A percentile compares a stretch with the other conserved stretches of the same genome.
These are phyloP conservation scores for Porphyrellus cyaneotinctus DNA, from an alignment of 768 basidiomycete species.

Conservation along the genomic window DNA sequence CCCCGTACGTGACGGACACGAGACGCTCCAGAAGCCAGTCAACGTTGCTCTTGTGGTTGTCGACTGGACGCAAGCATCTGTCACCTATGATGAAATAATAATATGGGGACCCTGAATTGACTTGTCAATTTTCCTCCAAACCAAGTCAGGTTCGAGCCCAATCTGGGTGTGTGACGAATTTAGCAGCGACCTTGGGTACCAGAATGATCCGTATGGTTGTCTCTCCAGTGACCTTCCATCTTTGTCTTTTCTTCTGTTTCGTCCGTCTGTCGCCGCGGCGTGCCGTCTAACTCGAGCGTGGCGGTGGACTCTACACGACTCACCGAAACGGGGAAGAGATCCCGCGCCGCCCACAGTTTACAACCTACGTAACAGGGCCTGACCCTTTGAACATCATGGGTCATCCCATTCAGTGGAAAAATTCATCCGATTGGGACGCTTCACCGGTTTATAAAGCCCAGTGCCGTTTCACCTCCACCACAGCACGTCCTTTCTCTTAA, in stretches of 20 bases:
- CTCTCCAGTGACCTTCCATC: constrained; percentile 6
- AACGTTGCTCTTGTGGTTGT: not conserved
- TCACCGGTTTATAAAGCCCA: constrained; percentile 21
- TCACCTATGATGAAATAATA: constrained; percentile 1
- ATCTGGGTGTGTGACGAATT: constrained; percentile 5
- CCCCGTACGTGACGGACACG: not conserved
- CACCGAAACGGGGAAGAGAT: constrained; percentile 8
- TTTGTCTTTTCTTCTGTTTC: constrained; percentile 8
- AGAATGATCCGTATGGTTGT: constrained; percentile 7
- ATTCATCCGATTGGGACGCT: constrained; percentile 9
- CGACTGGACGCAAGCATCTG: not conserved
- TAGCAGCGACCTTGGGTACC: not conserved
- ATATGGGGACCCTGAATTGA: constrained; percentile 15
- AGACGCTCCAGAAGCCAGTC: not conserved
- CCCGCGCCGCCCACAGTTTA: constrained; percentile 9
- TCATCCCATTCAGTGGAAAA: constrained; percentile 9
- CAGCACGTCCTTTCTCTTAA: constrained; percentile 8
- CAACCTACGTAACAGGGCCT: constrained; percentile 21
- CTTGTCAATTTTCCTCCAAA: not conserved
- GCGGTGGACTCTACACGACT: not conserved
- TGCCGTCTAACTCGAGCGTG: constrained; percentile 4
- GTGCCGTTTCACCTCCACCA: not conserved
- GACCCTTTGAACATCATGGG: constrained; percentile 22
- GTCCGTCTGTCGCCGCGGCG: constrained; percentile 25
- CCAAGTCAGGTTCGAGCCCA: not conserved